Base-by-base conservation (phyloP, 768 basidiomycete genomes). In the Leccinellum rugosiceps region DNA sequence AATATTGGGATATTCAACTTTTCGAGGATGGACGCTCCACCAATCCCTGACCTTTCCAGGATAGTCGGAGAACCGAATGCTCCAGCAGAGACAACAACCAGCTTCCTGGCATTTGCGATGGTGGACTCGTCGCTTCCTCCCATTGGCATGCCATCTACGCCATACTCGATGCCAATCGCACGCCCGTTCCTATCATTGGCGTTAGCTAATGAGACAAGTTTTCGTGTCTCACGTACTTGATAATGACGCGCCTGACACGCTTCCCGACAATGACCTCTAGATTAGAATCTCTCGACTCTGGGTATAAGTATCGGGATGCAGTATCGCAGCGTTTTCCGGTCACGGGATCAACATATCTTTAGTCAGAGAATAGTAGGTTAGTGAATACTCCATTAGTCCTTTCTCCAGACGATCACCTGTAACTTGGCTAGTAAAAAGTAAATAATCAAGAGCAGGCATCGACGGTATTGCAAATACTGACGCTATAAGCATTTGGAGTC, bases 41-140 rank as follows among this genome's bases (percentile, higher is more conserved):
- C 90, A 50, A 94, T 86, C 9, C 90, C 88, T 0, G 85, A 86
- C 23, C 82, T 74, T 59, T 85, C 83, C 9, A 85, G 71, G 21
- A 85, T 80, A 2, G 78, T 67, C 0, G 83, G 80, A 0, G 82
- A 81, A 2, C 83, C 83, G 53, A 85, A 80, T 2, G 82, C 73
- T 0, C 83, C 83, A 6, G 76, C 76, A 1, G 80, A 77, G 13
- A 84, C 45, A n/a, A 84, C 77, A 0, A 84, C 77, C 2, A 83
- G 69, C 4, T 71, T 52, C 4, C 21, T 47, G 4, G 74, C 78
- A 7, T 51, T 63, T 10, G 70, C 74, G 1, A 53, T 60, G 9
- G 53, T 48, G 2, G 63, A 15, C 7, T 62, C 56, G 1, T 23
- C 9, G 46, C 46, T 55, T 0, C 35, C 11, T 10, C 31, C 31